Conservation (phyloP, 192 early-diverging fungal genomes). For the Rhizoclosmatium sp. region DNA sequence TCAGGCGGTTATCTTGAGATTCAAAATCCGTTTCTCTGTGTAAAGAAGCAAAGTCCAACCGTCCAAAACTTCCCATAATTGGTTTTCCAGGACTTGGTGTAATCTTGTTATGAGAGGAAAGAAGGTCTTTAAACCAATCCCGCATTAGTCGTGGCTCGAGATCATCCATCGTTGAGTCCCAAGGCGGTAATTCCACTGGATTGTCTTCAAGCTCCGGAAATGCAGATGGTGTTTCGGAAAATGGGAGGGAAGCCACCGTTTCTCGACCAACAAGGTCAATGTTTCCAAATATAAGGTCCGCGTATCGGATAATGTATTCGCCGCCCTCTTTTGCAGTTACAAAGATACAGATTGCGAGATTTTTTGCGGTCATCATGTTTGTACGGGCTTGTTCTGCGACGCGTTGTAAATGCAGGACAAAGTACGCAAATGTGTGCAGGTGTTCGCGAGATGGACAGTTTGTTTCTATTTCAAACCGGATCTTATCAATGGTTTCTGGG, state of each 20-base stretch:
- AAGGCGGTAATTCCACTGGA: too few species aligned
- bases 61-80: too few species aligned
- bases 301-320: constrained; percentile 39
- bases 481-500: not conserved
- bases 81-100: too few species aligned
- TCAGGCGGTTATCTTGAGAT: too few species aligned
- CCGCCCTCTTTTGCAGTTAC: constrained; percentile 25
- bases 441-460: constrained; percentile 33
- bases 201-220: not conserved
- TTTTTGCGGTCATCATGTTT: constrained; percentile 44
- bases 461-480: not conserved
- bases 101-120: too few species aligned
- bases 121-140: too few species aligned
- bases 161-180: too few species aligned
- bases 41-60: too few species aligned
- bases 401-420: constrained; percentile 39
- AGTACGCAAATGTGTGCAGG: constrained; percentile 36
- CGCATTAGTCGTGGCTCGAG: too few species aligned
- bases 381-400: constrained; percentile 4
- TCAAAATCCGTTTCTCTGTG: too few species aligned
- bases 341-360: constrained; percentile 42
- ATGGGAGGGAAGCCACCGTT: not conserved
- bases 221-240: not conserved
- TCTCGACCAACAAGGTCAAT: not conserved
- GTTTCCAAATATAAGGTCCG: constrained; percentile 40